Conservation (phyloP, 73 alveolate species). For the Tetrahymena malaccensis region DNA sequence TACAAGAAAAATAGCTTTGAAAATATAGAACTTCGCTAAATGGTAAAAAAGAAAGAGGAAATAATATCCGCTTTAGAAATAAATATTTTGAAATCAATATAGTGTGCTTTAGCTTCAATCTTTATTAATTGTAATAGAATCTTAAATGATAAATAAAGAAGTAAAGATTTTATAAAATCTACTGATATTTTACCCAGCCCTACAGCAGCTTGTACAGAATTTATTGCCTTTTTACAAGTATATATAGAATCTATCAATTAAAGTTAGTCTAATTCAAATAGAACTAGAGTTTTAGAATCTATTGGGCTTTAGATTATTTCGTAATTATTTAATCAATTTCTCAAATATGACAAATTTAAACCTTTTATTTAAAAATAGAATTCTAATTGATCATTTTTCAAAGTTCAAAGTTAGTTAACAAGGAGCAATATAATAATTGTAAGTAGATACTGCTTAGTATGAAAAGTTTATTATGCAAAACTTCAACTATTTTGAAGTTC, state of each 20-base stretch:
- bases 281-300: neutral
- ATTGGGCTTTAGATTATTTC: neutral
- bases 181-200: neutral
- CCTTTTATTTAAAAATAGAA: neutral
- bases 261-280: neutral
- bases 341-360: neutral
- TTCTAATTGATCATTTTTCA: neutral
- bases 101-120: neutral
- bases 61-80: neutral
- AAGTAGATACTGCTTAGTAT: neutral
- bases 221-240: neutral
- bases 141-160: neutral
- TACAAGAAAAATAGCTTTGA: neutral
- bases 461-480: neutral
- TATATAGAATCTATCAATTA: neutral
- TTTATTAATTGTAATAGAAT: neutral
- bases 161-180: neutral
- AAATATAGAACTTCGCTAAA: neutral
- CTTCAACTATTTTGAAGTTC: neutral
- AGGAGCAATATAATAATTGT: neutral
- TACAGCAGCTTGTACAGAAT: neutral
- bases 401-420: neutral
- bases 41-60: neutral
- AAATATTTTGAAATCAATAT: neutral
- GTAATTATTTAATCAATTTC: neutral